phyloP scores from a whole-genome alignment of 306 rosid species.

The Inga leiocalycina region DNA sequence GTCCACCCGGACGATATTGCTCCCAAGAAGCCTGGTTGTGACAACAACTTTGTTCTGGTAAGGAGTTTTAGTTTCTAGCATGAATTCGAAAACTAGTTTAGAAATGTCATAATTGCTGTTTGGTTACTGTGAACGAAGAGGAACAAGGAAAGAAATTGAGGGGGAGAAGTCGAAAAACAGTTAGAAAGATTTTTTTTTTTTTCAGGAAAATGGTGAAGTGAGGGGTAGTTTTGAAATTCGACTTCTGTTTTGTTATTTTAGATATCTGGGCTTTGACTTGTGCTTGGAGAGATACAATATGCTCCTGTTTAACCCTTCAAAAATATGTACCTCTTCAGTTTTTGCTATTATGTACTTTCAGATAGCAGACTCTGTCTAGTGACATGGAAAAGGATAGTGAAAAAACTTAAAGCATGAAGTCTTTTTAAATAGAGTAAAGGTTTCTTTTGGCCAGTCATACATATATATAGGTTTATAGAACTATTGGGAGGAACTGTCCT shows the following conservation, averaged over 20 bases:
- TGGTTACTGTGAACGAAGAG: slow-evolving; percentile 32
- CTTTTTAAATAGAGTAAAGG: neutral
- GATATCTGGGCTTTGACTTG: neutral
- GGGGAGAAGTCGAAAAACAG: neutral
- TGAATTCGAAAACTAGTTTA: slow-evolving; percentile 14
- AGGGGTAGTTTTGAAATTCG: slow-evolving; percentile 17
- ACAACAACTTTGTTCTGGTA: slow-evolving; percentile 93
- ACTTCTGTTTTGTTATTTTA: neutral
- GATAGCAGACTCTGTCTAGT: neutral
- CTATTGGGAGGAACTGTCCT: neutral
- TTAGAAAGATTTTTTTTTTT: neutral
- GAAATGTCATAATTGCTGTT: slow-evolving; percentile 29
- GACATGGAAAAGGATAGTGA: neutral
- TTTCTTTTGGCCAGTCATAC: neutral
- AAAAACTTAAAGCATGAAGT: neutral
- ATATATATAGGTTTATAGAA: neutral
- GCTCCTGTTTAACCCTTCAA: neutral
- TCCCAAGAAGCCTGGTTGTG: slow-evolving; percentile 88
- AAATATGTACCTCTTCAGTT: neutral
- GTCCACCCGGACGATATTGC: slow-evolving; percentile 76
- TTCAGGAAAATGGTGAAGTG: neutral
- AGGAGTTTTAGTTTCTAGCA: slow-evolving; percentile 16
- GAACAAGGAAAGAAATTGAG: slow-evolving; percentile 14
- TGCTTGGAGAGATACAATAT: neutral
- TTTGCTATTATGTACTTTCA: neutral